These are phyloP conservation scores for Rhizophagus sp. DNA, from an alignment of 192 early-diverging fungal genomes.

Conservation along the genomic window DNA sequence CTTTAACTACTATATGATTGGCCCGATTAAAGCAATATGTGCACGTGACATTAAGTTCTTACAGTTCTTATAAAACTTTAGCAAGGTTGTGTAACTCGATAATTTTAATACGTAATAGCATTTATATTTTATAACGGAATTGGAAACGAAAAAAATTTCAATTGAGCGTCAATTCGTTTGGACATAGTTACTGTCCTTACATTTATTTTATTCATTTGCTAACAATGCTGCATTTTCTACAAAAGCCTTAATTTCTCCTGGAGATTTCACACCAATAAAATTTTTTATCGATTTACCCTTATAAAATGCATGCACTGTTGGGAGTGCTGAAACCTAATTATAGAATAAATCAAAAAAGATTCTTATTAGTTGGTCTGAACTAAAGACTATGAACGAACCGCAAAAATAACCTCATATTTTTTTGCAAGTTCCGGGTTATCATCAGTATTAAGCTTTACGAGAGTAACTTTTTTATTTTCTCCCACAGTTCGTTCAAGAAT, in stretches of 20 bases:
- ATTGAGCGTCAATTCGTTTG: too few relatives aligned
- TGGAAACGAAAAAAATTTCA: too few relatives aligned
- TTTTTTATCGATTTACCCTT: constrained; percentile 59
- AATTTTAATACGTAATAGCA: too few relatives aligned
- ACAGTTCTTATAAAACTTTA: too few relatives aligned
- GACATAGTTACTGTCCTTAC: too few relatives aligned
- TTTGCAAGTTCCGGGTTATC: constrained; percentile 56
- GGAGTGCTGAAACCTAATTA: constrained; percentile 64
- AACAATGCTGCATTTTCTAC: constrained; percentile 37
- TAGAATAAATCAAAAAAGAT: background rate
- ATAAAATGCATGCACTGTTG: constrained; percentile 74
- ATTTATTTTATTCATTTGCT: background rate
- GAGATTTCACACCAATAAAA: constrained; percentile 65
- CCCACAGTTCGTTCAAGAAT: constrained; percentile 64
- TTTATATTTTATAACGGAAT: too few relatives aligned
- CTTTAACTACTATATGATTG: too few relatives aligned
- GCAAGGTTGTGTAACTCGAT: too few relatives aligned
- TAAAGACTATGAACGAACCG: background rate
- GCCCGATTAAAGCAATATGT: too few relatives aligned
- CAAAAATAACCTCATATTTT: constrained; percentile 58
- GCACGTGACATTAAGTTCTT: too few relatives aligned
- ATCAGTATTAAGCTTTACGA: constrained; percentile 82
- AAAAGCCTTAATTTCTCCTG: constrained; percentile 57
- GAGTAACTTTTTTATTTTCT: constrained; percentile 61
- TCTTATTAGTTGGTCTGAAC: background rate